Percentiles rank a stretch among this genome's conserved stretches.
Evolutionary conservation across 2,329 filamentous ascomycete genomes (phyloP).

Genomic region (Orbilia quercus): DNA sequence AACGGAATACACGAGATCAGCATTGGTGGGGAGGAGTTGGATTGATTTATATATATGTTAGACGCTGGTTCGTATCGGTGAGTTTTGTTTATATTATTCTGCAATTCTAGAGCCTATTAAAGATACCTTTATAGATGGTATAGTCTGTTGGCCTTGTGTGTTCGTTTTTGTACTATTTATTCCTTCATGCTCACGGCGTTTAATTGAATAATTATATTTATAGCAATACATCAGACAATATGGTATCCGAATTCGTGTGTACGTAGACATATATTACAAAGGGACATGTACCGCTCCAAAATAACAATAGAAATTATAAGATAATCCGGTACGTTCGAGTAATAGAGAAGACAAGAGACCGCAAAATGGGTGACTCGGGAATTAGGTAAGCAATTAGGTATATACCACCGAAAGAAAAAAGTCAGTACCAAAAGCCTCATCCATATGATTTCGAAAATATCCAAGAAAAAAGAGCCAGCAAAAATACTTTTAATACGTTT

Average conservation of each 20-base stretch:
- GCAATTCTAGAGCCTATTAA: not conserved
- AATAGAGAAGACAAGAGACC: too few species aligned
- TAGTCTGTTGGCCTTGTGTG: not conserved
- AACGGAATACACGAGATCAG: constrained; percentile 21
- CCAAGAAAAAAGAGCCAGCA: too few species aligned
- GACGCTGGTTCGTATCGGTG: not conserved
- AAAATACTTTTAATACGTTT: not conserved
- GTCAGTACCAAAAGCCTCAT: not conserved
- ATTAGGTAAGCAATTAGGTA: too few species aligned
- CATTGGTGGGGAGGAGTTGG: constrained; percentile 45
- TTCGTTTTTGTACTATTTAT: not conserved
- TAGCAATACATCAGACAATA: not conserved
- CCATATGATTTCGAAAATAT: not conserved
- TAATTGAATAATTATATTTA: too few species aligned
- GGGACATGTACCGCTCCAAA: constrained; percentile 28
- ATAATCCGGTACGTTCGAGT: too few species aligned
- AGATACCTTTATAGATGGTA: constrained; percentile 26
- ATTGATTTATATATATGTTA: constrained; percentile 18
- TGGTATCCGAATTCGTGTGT: constrained; percentile 15
- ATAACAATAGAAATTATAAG: too few species aligned
- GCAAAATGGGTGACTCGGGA: too few species aligned
- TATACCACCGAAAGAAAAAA: too few species aligned
- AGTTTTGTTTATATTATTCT: not conserved
- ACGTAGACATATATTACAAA: not conserved
- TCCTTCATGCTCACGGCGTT: too few species aligned